Conservation (phyloP, 306 rosid species). For the Carpinus fangiana region DNA sequence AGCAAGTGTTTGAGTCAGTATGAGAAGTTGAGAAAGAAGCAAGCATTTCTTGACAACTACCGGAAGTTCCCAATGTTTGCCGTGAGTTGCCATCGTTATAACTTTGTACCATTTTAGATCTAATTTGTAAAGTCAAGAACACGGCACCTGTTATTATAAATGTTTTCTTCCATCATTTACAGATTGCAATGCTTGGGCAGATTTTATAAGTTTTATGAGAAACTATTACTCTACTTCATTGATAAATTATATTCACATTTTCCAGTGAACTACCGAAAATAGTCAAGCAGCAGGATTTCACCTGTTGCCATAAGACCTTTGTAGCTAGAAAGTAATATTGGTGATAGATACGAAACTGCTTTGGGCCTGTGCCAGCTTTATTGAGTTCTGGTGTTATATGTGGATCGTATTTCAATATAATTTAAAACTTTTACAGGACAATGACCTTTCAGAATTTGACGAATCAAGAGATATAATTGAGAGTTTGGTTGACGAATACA, state of each 20-base stretch:
- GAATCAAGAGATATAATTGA: conserved; percentile 96
- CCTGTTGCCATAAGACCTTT: not conserved
- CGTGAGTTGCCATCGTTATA: conserved; percentile 51
- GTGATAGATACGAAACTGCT: conserved; percentile 14
- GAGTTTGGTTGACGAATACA: conserved; percentile 94
- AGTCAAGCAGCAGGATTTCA: not conserved
- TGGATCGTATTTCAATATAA: conserved; percentile 27
- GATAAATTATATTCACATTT: not conserved
- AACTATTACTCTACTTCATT: not conserved
- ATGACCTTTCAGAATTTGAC: conserved; percentile 98
- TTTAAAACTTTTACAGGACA: conserved; percentile 68
- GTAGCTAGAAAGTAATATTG: not conserved
- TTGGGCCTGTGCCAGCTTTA: conserved; percentile 21
- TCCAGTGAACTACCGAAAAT: not conserved
- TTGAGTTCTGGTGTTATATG: conserved; percentile 17
- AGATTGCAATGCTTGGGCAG: not conserved
- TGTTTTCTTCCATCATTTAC: not conserved
- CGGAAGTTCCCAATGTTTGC: conserved; percentile 99
- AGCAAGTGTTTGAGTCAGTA: conserved; percentile 97
- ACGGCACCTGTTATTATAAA: conserved; percentile 14
- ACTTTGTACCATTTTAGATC: conserved; percentile 6
- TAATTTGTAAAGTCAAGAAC: conserved; percentile 12
- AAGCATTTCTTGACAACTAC: conserved; percentile 96
- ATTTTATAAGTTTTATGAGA: not conserved
- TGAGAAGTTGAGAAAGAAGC: conserved; percentile 92